These are phyloP conservation scores for Wickerhamiella siamensis DNA, from an alignment of 805 yeast species.

Conservation along the genomic window DNA sequence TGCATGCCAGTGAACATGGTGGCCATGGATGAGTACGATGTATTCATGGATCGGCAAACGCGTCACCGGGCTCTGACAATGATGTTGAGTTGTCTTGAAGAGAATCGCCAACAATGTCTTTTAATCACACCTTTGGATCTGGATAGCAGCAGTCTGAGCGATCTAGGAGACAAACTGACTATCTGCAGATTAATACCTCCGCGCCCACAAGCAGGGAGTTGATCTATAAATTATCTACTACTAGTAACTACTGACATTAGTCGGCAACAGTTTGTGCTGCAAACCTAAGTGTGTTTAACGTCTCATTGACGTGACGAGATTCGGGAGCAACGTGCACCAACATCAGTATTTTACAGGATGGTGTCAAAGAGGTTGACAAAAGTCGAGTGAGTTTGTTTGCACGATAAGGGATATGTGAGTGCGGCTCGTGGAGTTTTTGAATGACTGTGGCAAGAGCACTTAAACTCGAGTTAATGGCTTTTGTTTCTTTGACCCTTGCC, in stretches of 20 bases:
- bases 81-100: conserved; percentile 52
- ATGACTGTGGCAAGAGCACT: conserved; percentile 88
- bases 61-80: conserved; percentile 64
- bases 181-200: conserved; percentile 26
- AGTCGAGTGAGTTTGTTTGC: conserved; percentile 68
- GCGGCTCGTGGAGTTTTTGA: conserved; percentile 35
- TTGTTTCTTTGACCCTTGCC: conserved; percentile 77
- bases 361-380: conserved; percentile 70
- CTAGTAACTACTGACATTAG: too few species aligned
- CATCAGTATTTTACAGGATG: conserved; percentile 82
- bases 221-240: too few species aligned
- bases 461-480: conserved; percentile 73
- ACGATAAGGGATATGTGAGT: conserved; percentile 48
- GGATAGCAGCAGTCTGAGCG: conserved; percentile 43
- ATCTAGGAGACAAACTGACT: conserved; percentile 35
- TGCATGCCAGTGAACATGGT: conserved; percentile 77
- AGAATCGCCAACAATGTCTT: conserved; percentile 65
- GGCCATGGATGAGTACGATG: conserved; percentile 92
- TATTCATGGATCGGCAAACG: conserved; percentile 90
- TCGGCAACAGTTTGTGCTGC: too few species aligned
- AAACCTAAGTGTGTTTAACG: conserved; percentile 72
- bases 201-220: too few species aligned
- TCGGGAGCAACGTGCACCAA: conserved; percentile 77
- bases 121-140: conserved; percentile 92
- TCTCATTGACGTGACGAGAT: conserved; percentile 49